These are phyloP conservation scores for Debaryomyces robertsiae DNA, from an alignment of 1,139 yeast genomes.

Conservation along the genomic window DNA sequence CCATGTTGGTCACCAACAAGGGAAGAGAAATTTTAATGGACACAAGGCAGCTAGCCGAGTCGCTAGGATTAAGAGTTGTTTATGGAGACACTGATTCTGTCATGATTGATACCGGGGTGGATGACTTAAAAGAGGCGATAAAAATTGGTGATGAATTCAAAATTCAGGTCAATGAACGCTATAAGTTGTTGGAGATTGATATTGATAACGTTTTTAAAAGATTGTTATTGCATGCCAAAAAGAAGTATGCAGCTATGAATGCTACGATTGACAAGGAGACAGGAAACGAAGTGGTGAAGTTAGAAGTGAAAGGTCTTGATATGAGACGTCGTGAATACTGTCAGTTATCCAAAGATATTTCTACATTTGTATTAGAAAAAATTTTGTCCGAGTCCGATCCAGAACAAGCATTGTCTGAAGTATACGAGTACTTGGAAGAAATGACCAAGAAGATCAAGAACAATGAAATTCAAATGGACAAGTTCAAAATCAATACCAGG, in stretches of 20 bases:
- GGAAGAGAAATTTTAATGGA: constrained; percentile 96
- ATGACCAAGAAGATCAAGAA: constrained; percentile 59
- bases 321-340: constrained; percentile 97
- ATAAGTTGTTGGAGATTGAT: constrained; percentile 86
- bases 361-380: constrained; percentile 72
- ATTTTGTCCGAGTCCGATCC: constrained; percentile 75
- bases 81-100: constrained; percentile 99
- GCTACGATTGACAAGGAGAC: constrained; percentile 50
- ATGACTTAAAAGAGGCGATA: constrained; percentile 69
- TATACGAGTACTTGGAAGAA: constrained; percentile 71
- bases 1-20: constrained; percentile 91
- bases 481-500: constrained; percentile 72
- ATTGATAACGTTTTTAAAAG: constrained; percentile 91
- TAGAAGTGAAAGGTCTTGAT: constrained; percentile 96
- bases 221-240: constrained; percentile 87
- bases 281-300: constrained; percentile 51
- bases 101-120: constrained; percentile 92
- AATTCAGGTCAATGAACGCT: constrained; percentile 81
- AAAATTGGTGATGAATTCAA: constrained; percentile 86
- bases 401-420: constrained; percentile 71
- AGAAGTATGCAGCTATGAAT: constrained; percentile 94
- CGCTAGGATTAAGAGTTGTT: constrained; percentile 78
- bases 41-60: constrained; percentile 90
- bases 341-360: constrained; percentile 86
- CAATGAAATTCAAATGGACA: constrained; percentile 64